Conservation (phyloP, 331 rosid species). For the Ulmus americana region DNA sequence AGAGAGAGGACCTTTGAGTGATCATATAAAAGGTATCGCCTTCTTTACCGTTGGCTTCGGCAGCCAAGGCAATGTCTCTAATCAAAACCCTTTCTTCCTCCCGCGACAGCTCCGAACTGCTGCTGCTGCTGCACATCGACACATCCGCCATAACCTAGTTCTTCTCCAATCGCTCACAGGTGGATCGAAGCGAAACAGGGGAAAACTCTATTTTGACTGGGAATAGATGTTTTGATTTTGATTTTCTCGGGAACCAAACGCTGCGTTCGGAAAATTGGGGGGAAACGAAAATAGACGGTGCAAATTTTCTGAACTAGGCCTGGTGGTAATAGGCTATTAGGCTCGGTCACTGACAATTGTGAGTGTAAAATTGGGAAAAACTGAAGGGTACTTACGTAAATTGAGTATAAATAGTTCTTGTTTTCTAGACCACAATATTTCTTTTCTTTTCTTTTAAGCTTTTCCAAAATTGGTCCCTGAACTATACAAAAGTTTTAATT, state of each 20-base stretch:
- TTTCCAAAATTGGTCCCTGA: too few relatives aligned
- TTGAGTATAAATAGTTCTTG: too few relatives aligned
- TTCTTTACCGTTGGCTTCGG: conserved; percentile 74
- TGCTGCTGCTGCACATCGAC: conserved; percentile 46
- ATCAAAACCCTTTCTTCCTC: conserved; percentile 91
- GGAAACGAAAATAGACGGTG: neutral
- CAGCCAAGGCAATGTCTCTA: conserved; percentile 77
- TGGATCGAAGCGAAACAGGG: neutral
- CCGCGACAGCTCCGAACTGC: conserved; percentile 52
- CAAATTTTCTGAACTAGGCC: neutral
- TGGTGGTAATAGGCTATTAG: too few relatives aligned
- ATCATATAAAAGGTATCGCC: conserved; percentile 72
- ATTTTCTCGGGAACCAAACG: conserved; percentile 1
- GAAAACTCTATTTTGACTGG: neutral
- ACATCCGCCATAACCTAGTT: conserved; percentile 46
- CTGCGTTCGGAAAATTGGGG: neutral
- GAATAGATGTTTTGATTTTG: neutral
- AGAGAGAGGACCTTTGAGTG: conserved; percentile 61
- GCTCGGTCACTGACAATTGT: too few relatives aligned
- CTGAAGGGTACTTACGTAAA: too few relatives aligned
- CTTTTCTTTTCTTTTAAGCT: too few relatives aligned
- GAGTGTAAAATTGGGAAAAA: too few relatives aligned
- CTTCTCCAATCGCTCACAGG: neutral
- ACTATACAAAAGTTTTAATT: too few relatives aligned
- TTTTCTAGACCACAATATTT: too few relatives aligned